These are phyloP conservation scores for Leonotis leonurus DNA, from an alignment of 257 asterid species.

Conservation along the genomic window DNA sequence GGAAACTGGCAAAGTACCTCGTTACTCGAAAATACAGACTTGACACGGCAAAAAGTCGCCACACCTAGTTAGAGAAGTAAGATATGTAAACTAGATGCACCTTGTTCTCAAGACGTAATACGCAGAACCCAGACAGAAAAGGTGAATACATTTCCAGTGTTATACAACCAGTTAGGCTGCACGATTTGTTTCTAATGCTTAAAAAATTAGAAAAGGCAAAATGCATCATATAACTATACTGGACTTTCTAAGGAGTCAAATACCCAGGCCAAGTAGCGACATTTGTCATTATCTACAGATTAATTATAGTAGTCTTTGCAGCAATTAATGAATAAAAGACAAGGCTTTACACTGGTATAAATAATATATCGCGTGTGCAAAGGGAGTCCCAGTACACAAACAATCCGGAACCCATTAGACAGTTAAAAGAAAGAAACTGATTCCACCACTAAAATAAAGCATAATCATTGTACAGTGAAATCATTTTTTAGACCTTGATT, in stretches of 20 bases:
- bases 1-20: slow-evolving; percentile 75
- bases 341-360: no score
- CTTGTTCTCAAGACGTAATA: neutral
- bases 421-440: no score
- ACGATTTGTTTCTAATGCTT: neutral
- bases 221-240: neutral
- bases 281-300: no score
- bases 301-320: no score
- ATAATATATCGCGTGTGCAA: neutral
- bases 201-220: neutral
- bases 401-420: neutral
- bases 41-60: slow-evolving; percentile 91
- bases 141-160: neutral
- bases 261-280: no score
- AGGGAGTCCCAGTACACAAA: neutral
- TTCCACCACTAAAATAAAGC: neutral
- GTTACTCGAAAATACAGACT: slow-evolving; percentile 60
- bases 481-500: neutral
- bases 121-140: neutral
- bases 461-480: no score
- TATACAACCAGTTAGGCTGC: neutral
- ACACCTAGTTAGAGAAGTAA: slow-evolving; percentile 48
- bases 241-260: no score
- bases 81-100: slow-evolving; percentile 2
- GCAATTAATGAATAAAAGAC: no score